phyloP scores from a whole-genome alignment of 2,329 filamentous ascomycete species.

The Tolypocladium pustulatum region DNA sequence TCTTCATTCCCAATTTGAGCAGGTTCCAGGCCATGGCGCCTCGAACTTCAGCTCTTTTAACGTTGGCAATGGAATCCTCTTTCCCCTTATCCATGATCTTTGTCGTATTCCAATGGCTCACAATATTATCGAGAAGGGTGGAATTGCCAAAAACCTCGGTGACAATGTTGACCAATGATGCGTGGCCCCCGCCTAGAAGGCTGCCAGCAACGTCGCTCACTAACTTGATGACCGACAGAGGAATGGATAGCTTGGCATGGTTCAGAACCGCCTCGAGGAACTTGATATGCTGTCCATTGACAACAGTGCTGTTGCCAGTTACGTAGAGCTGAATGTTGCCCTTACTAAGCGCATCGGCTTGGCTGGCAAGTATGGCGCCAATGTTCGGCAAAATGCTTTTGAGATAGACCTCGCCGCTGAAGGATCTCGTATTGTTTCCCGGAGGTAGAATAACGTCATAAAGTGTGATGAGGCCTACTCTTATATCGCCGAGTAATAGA shows the following conservation, averaged over 20 bases:
- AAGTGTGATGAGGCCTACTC: slow-evolving; percentile 26
- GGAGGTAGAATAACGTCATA: slow-evolving; percentile 28
- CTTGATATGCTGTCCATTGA: slow-evolving; percentile 29
- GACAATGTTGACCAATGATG: slow-evolving; percentile 20
- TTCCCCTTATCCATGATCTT: neutral
- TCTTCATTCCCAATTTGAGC: neutral
- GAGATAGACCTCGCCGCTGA: slow-evolving; percentile 30
- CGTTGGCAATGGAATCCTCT: neutral
- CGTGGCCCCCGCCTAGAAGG: slow-evolving; percentile 16
- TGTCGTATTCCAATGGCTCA: slow-evolving; percentile 22
- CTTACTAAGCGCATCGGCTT: slow-evolving; percentile 20
- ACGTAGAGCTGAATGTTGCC: slow-evolving; percentile 10
- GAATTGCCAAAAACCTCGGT: slow-evolving; percentile 28
- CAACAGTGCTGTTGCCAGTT: slow-evolving; percentile 25
- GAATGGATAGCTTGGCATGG: slow-evolving; percentile 22
- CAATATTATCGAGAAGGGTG: slow-evolving; percentile 25
- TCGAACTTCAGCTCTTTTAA: neutral
- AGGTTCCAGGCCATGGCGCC: neutral
- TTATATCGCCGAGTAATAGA: slow-evolving; percentile 26
- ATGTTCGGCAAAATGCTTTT: slow-evolving; percentile 30
- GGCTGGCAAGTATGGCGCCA: slow-evolving; percentile 19
- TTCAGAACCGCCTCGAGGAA: slow-evolving; percentile 34
- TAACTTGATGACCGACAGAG: slow-evolving; percentile 26
- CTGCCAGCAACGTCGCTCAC: slow-evolving; percentile 25
- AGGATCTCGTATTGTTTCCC: slow-evolving; percentile 31